Base-by-base conservation (phyloP, 1,284 basidiomycete species). In the Cutaneotrichosporon dermatis region DNA sequence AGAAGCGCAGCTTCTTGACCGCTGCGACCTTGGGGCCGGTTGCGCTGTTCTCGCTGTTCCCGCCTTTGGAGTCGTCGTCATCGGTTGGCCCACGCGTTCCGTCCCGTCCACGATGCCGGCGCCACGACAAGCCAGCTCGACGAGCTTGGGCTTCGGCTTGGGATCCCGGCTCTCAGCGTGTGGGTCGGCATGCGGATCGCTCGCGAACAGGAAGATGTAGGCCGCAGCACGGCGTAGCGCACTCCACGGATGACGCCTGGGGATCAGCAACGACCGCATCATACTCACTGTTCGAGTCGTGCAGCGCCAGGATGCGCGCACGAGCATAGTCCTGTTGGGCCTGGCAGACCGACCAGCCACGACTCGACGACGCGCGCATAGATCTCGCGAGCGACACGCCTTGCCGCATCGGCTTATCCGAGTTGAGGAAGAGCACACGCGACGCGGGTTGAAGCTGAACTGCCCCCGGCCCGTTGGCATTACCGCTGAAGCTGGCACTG, bases 341-440 rank as follows among this genome's bases (percentile, higher is more conserved):
- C 63, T 2, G 69, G 67, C 12, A 70, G 54, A 7, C 69, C 67
- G 0, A 69, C 65, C 4, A 70, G 64, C 69, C 69, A 70, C 15
- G 64, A 65, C 40, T 70, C 67, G 13, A 70, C 65, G 12, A 70
- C 67, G 25, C 69, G 61, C 3, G 66, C 65, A 51, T 70, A 70
- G 15, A 69, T 69, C 50, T 69, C 67, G 66, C 65, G 6, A 70
- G 60, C 9, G 66, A 65, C 4, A 70, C 67, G n/a, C 67, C 69
- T 40, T 67, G 60, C 34, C 67, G 57, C 58, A 60, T 67, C 9
- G 65, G 66, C 42, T 57, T 57, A 15, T 66, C 64, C 6, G 57
- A 49, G 33, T 56, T 60, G 16, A 65, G 25, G 54, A 66, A 66
- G 8, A 66, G 40, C n/a, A 67, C 56, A n/a, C 68, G 55, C 34